Conservation (phyloP, 2,329 filamentous ascomycete species). For the Diaporthe citri region DNA sequence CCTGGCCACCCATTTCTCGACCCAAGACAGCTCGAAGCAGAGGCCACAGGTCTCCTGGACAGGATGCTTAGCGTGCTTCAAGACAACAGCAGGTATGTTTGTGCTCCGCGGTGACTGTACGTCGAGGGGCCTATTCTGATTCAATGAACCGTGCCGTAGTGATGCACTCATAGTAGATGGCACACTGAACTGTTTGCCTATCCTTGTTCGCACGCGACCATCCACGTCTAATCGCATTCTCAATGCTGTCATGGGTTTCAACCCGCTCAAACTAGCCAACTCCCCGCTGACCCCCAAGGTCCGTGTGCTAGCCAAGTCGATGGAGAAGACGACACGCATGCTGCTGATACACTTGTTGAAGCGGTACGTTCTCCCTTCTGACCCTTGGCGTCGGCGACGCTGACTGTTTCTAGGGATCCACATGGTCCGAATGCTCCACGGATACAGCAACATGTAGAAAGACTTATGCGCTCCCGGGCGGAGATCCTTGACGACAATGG, state of each 20-base stretch:
- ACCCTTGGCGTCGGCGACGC: conserved; percentile 37
- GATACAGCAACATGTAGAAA: conserved; percentile 90
- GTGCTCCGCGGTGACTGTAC: conserved; percentile 16
- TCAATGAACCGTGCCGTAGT: conserved; percentile 58
- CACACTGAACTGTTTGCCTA: conserved; percentile 88
- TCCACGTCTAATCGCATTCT: conserved; percentile 87
- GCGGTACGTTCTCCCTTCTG: conserved; percentile 63
- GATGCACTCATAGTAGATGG: conserved; percentile 91
- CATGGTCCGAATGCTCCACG: conserved; percentile 80
- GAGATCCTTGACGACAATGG: conserved; percentile 84
- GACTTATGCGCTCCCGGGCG: conserved; percentile 80
- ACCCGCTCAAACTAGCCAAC: conserved; percentile 85
- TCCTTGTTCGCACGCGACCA: conserved; percentile 85
- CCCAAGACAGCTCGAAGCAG: conserved; percentile 86
- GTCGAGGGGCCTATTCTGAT: conserved; percentile 42
- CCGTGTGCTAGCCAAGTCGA: conserved; percentile 88
- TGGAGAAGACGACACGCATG: conserved; percentile 92
- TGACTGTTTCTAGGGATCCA: conserved; percentile 72
- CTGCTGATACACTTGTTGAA: conserved; percentile 87
- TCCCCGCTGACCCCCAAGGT: conserved; percentile 82
- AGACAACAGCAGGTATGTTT: conserved; percentile 82
- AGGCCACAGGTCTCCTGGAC: conserved; percentile 91
- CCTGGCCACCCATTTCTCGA: conserved; percentile 85
- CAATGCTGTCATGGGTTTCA: conserved; percentile 88
- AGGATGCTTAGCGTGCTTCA: conserved; percentile 87